These are phyloP conservation scores for Juglanconis sp. DNA, from an alignment of 2,329 filamentous ascomycete species.

Conservation along the genomic window DNA sequence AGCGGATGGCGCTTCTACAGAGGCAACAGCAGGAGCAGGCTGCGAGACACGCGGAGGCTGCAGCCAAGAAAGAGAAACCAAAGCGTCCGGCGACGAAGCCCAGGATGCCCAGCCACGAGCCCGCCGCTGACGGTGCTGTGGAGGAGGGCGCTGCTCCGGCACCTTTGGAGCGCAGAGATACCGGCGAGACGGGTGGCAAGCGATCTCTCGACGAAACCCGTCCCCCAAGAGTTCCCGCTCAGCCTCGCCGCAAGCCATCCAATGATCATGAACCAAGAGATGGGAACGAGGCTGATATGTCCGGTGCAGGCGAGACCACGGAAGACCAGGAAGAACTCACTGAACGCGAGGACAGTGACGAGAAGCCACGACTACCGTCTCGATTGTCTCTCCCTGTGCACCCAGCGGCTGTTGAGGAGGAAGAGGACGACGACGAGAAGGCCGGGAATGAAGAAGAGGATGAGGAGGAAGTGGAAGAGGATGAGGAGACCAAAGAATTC, in stretches of 20 bases:
- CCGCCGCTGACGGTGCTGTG: conserved; percentile 22
- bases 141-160: conserved; percentile 32
- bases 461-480: conserved; percentile 72
- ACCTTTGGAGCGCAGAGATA: conserved; percentile 44
- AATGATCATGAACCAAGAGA: conserved; percentile 49
- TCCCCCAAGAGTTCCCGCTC: conserved; percentile 36
- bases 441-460: conserved; percentile 52
- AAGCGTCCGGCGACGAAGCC: conserved; percentile 71
- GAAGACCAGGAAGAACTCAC: conserved; percentile 58
- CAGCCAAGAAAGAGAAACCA: conserved; percentile 81
- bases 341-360: conserved; percentile 73
- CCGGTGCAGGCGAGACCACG: conserved; percentile 61
- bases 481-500: conserved; percentile 84
- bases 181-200: conserved; percentile 45
- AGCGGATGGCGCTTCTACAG: conserved; percentile 89
- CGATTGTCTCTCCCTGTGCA: conserved; percentile 38
- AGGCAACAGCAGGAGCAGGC: conserved; percentile 92
- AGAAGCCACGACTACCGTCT: conserved; percentile 42
- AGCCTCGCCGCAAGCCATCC: conserved; percentile 48
- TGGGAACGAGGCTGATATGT: conserved; percentile 64
- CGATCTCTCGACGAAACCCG: conserved; percentile 50
- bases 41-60: conserved; percentile 72
- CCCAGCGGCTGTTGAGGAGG: conserved; percentile 33
- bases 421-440: conserved; percentile 37
- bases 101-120: conserved; percentile 47